Percentiles rank a stretch among this genome's conserved stretches.
Conservation (phyloP, 371 early-diverging fungal species). For the Mucor ambiguus region DNA sequence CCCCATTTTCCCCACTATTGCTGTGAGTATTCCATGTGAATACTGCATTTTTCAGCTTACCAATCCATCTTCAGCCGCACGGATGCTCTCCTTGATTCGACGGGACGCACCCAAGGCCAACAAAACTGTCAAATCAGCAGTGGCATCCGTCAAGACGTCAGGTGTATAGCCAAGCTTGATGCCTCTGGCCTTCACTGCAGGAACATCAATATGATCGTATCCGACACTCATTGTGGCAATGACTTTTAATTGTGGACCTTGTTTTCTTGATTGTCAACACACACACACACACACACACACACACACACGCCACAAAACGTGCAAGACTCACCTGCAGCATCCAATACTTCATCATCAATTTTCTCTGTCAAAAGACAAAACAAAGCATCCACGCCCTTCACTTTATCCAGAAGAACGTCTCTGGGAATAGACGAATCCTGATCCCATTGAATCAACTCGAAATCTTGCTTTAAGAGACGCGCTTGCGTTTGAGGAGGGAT, state of each 20-base stretch:
- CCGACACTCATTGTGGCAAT: slow-evolving; percentile 82
- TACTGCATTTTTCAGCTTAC: slow-evolving; percentile 15
- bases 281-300: background rate
- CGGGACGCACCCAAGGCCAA: slow-evolving; percentile 77
- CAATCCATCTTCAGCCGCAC: slow-evolving; percentile 57
- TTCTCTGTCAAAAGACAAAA: slow-evolving; percentile 73
- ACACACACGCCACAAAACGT: background rate
- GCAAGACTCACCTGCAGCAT: slow-evolving; percentile 51
- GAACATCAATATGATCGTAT: slow-evolving; percentile 79
- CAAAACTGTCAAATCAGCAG: slow-evolving; percentile 80
- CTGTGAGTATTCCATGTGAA: background rate
- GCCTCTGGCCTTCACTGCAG: slow-evolving; percentile 47
- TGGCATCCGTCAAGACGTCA: slow-evolving; percentile 86
- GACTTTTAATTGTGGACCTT: slow-evolving; percentile 59
- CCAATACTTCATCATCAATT: slow-evolving; percentile 71
- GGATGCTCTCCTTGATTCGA: slow-evolving; percentile 64
- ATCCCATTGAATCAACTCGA: slow-evolving; percentile 45
- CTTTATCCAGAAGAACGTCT: slow-evolving; percentile 27
- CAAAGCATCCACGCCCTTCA: slow-evolving; percentile 62
- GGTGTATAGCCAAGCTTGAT: slow-evolving; percentile 83
- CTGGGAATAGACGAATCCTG: slow-evolving; percentile 43
- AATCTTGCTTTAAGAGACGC: slow-evolving; percentile 20
- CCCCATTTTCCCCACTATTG: slow-evolving; percentile 68
- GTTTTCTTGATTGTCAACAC: background rate
- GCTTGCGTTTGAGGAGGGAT: slow-evolving; percentile 45